phyloP scores from a whole-genome alignment of 2,329 filamentous ascomycete species.

The Aspergillus sp. region DNA sequence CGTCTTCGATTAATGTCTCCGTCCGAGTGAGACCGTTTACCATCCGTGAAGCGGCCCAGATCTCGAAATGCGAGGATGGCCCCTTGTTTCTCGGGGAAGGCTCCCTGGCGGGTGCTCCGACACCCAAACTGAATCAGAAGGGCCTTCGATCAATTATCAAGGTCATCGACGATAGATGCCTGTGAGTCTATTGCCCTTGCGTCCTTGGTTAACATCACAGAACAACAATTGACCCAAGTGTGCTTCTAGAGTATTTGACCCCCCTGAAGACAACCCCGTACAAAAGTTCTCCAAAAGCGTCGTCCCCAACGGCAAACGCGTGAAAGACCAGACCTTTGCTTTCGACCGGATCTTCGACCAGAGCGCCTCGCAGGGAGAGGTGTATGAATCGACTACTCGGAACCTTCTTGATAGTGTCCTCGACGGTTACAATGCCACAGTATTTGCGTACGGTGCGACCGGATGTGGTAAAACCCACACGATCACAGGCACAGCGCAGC shows the following conservation, averaged over 20 bases:
- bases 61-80: slow-evolving; percentile 73
- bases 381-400: slow-evolving; percentile 91
- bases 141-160: slow-evolving; percentile 92
- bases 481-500: slow-evolving; percentile 85
- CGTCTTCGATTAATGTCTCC: slow-evolving; percentile 52
- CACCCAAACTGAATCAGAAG: slow-evolving; percentile 80
- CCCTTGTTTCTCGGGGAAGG: slow-evolving; percentile 95
- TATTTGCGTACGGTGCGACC: slow-evolving; percentile 97
- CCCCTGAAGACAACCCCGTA: slow-evolving; percentile 89
- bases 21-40: slow-evolving; percentile 67
- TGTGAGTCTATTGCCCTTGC: slow-evolving; percentile 61
- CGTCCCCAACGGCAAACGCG: slow-evolving; percentile 79
- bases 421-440: slow-evolving; percentile 97
- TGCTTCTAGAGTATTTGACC: slow-evolving; percentile 79
- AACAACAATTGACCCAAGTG: slow-evolving; percentile 14
- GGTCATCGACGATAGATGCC: slow-evolving; percentile 90
- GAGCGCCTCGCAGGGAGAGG: slow-evolving; percentile 84
- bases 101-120: slow-evolving; percentile 81
- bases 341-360: slow-evolving; percentile 98
- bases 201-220: neutral
- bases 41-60: slow-evolving; percentile 91
- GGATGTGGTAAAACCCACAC: slow-evolving; percentile 99
- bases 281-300: slow-evolving; percentile 83
- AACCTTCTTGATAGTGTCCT: slow-evolving; percentile 89
- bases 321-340: slow-evolving; percentile 96